phyloP scores from a whole-genome alignment of 345 rosid species.

The Hibiscus tridactylites region DNA sequence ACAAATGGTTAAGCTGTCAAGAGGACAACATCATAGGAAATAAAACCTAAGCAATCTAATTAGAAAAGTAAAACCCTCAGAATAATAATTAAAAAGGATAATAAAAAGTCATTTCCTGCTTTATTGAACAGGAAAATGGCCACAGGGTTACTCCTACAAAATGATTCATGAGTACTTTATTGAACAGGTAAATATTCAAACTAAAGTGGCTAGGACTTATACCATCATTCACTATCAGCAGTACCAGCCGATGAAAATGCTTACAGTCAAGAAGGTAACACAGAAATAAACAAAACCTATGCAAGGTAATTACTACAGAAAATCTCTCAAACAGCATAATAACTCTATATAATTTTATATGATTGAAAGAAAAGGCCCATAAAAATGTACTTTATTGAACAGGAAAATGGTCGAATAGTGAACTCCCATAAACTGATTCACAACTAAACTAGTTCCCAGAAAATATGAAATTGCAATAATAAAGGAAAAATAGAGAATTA shows the following conservation, averaged over 20 bases:
- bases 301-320: not conserved
- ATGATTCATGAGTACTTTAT: not conserved
- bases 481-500: not conserved
- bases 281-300: not conserved
- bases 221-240: not conserved
- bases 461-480: not conserved
- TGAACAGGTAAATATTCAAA: not conserved
- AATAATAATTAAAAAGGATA: not conserved
- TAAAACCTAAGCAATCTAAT: not conserved
- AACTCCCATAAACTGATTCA: not conserved
- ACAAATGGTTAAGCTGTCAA: too few species aligned
- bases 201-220: not conserved
- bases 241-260: not conserved
- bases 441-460: not conserved
- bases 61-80: not conserved
- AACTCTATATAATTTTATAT: not conserved
- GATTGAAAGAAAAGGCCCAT: not conserved
- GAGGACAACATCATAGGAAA: too few species aligned
- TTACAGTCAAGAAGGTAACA: constrained; percentile 1
- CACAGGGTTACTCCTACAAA: too few species aligned
- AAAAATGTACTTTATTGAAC: not conserved
- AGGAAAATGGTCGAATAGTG: not conserved
- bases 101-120: not conserved
- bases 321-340: not conserved
- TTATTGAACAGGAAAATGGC: not conserved